Base-by-base conservation (phyloP, 768 basidiomycete genomes). In the Leccinellum albellum region DNA sequence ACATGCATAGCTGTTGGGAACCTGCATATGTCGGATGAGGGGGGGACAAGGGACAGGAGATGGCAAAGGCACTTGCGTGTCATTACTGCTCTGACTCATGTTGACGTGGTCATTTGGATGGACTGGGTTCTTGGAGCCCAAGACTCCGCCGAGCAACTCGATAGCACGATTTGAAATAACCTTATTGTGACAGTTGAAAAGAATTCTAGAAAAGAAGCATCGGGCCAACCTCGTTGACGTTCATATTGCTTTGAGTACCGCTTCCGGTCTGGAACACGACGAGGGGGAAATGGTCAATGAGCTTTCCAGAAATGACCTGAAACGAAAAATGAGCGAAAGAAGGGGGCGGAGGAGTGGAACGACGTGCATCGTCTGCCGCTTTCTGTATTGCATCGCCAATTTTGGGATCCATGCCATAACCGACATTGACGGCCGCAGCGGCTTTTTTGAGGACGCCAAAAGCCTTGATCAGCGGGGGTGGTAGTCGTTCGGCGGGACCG, bases 1-100 rank as follows among this genome's bases (percentile, higher is more conserved):
- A 99, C 85, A 74, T 99, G 97, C 97, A 99, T 99, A 13, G 89
- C 97, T 24, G 97, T 99, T 8, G 97, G 97, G 83, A 98, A 99
- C 28, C 94, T 97, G 65, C 23, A 26, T 49, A 42, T 21, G 40
- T 42, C 3, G 42, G 24, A 44, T 56, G 47, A 59, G 52, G 5
- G 4, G 24, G 14, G 17, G 23, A 2, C 26, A 42, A 23, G 42
- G 46, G 32, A 15, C 15, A 21, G 35, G 45, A 37, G 37, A 17
- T 6, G 4, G 54, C 10, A 31, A 23, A 20, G 28, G 17, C 8
- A 78, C 89, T 66, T 72, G 94, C 93, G 95, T 94, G 75, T 99
- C 97, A 68, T 99, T 99, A 69, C 93, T 95, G 62, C 93, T 96
- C 74, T 98, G 96, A 73, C 92, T 94, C 90, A 89, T 96, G 79